A percentile compares a stretch with the other conserved stretches of the same genome.
Conservation (phyloP, 2,329 filamentous ascomycete species). For the Epicoccum sorghinum region DNA sequence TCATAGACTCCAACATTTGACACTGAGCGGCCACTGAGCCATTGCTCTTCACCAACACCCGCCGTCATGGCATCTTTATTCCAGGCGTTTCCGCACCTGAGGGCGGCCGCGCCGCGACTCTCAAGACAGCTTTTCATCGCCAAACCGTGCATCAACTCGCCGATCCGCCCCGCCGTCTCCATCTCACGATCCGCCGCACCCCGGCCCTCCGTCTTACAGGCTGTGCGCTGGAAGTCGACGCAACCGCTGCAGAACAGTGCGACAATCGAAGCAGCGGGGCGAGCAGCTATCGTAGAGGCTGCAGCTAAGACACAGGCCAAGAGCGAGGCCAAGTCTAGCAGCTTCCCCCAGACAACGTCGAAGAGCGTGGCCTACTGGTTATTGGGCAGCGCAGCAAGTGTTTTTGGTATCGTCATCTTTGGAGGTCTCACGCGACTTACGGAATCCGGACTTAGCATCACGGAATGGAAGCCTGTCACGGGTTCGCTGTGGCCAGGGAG, state of each 20-base stretch:
- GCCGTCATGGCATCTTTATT: constrained; percentile 45
- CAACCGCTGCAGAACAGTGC: constrained; percentile 35
- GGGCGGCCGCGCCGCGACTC: constrained; percentile 46
- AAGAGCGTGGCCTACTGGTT: constrained; percentile 91
- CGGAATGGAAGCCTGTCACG: constrained; percentile 97
- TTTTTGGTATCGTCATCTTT: constrained; percentile 96
- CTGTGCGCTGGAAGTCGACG: constrained; percentile 45
- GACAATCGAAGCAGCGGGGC: constrained; percentile 21
- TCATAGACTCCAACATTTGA: constrained; percentile 10
- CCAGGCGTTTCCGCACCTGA: constrained; percentile 46
- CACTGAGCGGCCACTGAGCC: constrained; percentile 1
- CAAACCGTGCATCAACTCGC: constrained; percentile 39
- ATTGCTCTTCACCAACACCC: constrained; percentile 9
- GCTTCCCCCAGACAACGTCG: constrained; percentile 67
- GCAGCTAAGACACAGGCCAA: constrained; percentile 19
- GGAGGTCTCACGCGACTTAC: constrained; percentile 92
- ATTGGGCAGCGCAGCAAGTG: constrained; percentile 85
- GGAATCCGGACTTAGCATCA: constrained; percentile 96
- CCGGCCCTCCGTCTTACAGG: constrained; percentile 36
- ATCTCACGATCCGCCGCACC: constrained; percentile 20
- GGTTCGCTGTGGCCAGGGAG: constrained; percentile 85
- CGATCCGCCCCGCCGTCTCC: constrained; percentile 25
- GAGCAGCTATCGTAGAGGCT: constrained; percentile 19
- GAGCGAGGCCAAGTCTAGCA: constrained; percentile 27
- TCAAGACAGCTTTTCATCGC: constrained; percentile 44